phyloP scores from a whole-genome alignment of 257 asterid genomes.

The Solanum tacnaense region DNA sequence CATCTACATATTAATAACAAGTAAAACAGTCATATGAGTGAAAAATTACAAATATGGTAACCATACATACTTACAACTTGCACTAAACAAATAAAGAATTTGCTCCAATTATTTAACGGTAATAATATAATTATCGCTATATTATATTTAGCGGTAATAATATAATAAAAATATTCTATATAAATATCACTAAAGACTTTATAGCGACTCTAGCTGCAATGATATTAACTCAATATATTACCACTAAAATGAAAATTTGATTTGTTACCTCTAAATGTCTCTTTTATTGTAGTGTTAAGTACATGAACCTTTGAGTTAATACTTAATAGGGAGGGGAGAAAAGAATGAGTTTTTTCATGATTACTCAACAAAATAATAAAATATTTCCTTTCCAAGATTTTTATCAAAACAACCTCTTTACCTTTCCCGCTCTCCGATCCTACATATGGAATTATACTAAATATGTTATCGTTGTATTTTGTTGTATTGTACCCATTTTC shows the following conservation, averaged over 20 bases:
- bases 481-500: neutral
- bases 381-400: neutral
- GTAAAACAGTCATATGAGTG: neutral
- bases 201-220: no score
- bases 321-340: neutral
- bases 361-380: neutral
- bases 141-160: rapidly evolving
- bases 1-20: conserved; percentile 3
- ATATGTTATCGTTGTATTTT: neutral
- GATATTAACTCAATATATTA: neutral
- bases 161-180: no score
- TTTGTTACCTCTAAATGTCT: neutral
- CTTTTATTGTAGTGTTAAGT: neutral
- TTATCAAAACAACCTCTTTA: no score
- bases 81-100: neutral
- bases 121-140: no score
- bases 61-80: neutral
- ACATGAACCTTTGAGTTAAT: neutral
- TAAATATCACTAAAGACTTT: neutral
- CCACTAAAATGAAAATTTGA: neutral
- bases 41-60: neutral
- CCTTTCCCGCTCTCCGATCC: neutral
- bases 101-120: neutral
- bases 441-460: neutral
- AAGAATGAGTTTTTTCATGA: neutral